phyloP scores from a whole-genome alignment of 495 filamentous ascomycete species.

The Podospora anserina region DNA sequence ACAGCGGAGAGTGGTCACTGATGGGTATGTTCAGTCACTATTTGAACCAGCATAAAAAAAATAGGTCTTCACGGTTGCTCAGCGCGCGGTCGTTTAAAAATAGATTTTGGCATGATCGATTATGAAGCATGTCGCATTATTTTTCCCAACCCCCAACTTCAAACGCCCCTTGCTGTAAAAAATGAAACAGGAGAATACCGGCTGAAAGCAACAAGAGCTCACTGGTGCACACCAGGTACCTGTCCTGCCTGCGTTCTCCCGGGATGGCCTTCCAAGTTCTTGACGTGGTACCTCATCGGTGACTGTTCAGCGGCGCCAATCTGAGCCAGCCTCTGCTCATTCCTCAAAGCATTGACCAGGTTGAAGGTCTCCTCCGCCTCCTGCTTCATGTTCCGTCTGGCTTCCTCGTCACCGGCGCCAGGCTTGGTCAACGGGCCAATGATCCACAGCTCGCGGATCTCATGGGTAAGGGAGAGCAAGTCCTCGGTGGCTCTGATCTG shows the following conservation, averaged over 20 bases:
- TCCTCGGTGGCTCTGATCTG: slow-evolving; percentile 37
- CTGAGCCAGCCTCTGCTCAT: background rate
- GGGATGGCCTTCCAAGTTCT: background rate
- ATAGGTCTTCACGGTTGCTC: background rate
- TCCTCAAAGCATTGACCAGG: background rate
- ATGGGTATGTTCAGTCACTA: background rate
- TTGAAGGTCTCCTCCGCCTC: background rate
- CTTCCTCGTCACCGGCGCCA: slow-evolving; percentile 32
- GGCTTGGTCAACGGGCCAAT: slow-evolving; percentile 38
- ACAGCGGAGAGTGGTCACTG: background rate
- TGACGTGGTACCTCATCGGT: background rate
- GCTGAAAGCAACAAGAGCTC: background rate
- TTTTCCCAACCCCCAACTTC: background rate
- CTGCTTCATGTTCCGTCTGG: background rate
- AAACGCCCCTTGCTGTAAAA: background rate
- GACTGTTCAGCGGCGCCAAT: background rate
- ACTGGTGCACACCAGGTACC: background rate
- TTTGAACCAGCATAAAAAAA: background rate
- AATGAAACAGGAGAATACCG: background rate
- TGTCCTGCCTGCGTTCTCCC: background rate
- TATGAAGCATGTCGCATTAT: background rate
- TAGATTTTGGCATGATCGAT: background rate
- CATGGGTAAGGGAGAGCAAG: slow-evolving; percentile 39
- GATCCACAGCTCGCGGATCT: slow-evolving; percentile 45
- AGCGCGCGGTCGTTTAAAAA: no score